phyloP scores from a whole-genome alignment of 2,329 filamentous ascomycete species.

The Fragosphaeria purpurea region DNA sequence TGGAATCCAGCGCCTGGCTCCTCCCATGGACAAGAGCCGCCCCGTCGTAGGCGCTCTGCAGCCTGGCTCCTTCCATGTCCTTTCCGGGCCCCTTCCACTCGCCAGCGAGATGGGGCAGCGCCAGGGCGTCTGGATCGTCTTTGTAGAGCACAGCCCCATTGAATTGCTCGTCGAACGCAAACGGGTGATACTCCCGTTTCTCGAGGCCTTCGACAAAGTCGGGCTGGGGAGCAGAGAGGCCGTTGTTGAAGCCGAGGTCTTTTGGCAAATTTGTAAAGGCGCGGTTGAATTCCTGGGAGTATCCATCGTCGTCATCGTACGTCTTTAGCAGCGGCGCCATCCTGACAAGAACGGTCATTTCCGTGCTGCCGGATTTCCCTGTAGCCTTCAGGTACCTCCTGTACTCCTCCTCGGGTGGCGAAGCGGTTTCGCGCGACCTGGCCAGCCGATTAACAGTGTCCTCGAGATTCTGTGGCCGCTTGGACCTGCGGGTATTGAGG shows the following conservation, averaged over 20 bases:
- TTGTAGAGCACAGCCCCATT: constrained; percentile 12
- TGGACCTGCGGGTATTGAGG: constrained; percentile 9
- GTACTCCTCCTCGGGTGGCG: constrained; percentile 10
- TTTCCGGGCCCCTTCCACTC: no score
- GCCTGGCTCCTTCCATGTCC: no score
- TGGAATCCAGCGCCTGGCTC: no score
- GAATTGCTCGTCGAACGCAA: constrained; percentile 9
- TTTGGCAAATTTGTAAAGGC: constrained; percentile 17
- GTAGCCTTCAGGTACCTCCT: constrained; percentile 8
- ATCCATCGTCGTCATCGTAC: constrained; percentile 6
- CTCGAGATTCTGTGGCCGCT: constrained; percentile 13
- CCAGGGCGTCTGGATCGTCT: neutral
- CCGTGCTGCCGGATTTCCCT: constrained; percentile 9
- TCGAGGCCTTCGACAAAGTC: constrained; percentile 19
- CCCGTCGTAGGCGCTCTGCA: no score
- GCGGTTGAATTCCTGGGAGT: constrained; percentile 7
- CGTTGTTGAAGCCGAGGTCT: constrained; percentile 18
- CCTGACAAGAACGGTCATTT: constrained; percentile 10
- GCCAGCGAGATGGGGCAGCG: no score
- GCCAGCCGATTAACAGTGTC: constrained; percentile 8
- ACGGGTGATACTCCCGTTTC: constrained; percentile 8
- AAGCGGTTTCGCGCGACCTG: constrained; percentile 7
- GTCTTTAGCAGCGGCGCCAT: constrained; percentile 13
- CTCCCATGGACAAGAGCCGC: no score
- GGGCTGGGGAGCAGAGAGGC: constrained; percentile 19